phyloP scores from a whole-genome alignment of 139 green algal species.

The Chlamydomonas sphaeroides region DNA sequence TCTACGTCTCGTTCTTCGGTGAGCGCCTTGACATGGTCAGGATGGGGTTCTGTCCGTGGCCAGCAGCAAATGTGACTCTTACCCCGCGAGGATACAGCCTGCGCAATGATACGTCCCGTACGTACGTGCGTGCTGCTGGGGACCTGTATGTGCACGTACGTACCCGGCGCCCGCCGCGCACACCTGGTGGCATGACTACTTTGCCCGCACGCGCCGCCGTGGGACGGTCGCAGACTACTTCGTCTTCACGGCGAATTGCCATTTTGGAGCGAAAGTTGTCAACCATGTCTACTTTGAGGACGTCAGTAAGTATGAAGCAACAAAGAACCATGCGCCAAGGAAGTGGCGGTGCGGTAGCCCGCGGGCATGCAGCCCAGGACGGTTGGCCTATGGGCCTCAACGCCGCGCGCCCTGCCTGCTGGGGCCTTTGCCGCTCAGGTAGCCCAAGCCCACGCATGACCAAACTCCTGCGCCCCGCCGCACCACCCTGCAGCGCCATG shows the following conservation, averaged over 20 bases:
- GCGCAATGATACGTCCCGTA: too few relatives aligned
- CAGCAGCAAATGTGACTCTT: too few relatives aligned
- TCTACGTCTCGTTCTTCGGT: background rate
- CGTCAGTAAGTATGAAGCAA: background rate
- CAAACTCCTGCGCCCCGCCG: too few relatives aligned
- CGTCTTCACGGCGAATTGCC: conserved; percentile 23
- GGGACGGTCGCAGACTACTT: conserved; percentile 39
- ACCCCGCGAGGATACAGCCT: too few relatives aligned
- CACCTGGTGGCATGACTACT: background rate
- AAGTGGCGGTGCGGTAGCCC: too few relatives aligned
- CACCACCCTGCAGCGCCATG: too few relatives aligned
- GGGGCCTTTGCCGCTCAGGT: background rate
- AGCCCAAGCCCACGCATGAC: too few relatives aligned
- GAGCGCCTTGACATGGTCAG: background rate
- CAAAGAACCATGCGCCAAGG: too few relatives aligned
- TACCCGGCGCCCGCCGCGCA: background rate
- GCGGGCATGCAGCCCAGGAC: too few relatives aligned
- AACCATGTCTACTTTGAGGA: background rate
- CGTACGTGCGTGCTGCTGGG: too few relatives aligned
- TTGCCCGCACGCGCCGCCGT: background rate
- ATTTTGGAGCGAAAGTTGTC: background rate
- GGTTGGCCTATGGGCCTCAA: too few relatives aligned
- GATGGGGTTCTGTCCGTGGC: too few relatives aligned
- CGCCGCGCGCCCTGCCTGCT: background rate
- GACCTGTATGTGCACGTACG: background rate